These are phyloP conservation scores for Yamadazyma jaroonii DNA, from an alignment of 1,139 yeast species.

Conservation along the genomic window DNA sequence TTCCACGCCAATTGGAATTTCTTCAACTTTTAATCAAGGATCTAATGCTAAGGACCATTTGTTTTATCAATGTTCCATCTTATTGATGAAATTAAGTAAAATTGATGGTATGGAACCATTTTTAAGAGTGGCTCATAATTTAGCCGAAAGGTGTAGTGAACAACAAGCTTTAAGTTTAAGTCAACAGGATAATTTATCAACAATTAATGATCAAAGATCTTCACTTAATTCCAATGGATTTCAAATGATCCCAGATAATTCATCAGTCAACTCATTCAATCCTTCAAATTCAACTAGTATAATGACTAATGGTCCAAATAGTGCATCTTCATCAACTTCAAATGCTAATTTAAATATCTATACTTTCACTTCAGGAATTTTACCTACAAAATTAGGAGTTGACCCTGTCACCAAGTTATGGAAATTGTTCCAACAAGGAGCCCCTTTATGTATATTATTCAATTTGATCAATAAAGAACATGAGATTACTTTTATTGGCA, in stretches of 20 bases:
- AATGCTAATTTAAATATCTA: constrained; percentile 30
- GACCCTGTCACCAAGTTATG: constrained; percentile 94
- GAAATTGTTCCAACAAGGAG: constrained; percentile 87
- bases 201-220: constrained; percentile 23
- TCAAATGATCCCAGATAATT: constrained; percentile 24
- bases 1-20: constrained; percentile 44
- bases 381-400: constrained; percentile 68
- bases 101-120: constrained; percentile 76
- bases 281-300: constrained; percentile 1
- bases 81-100: constrained; percentile 56
- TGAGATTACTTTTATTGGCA: constrained; percentile 52
- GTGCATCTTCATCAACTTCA: constrained; percentile 7
- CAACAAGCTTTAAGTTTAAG: constrained; percentile 66
- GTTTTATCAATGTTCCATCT: constrained; percentile 63
- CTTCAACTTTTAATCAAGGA: constrained; percentile 53
- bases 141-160: constrained; percentile 67
- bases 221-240: constrained; percentile 21
- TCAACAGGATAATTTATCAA: constrained; percentile 22
- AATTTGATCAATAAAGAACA: constrained; percentile 49
- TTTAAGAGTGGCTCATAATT: constrained; percentile 50
- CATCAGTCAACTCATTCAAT: constrained; percentile 14
- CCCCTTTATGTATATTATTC: constrained; percentile 83
- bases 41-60: constrained; percentile 71
- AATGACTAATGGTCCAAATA: constrained; percentile 1
- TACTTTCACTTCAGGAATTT: constrained; percentile 72